Percentiles rank a stretch among this genome's conserved stretches.
These are phyloP conservation scores for Leccinum boreale DNA, from an alignment of 768 basidiomycete species.

Conservation along the genomic window DNA sequence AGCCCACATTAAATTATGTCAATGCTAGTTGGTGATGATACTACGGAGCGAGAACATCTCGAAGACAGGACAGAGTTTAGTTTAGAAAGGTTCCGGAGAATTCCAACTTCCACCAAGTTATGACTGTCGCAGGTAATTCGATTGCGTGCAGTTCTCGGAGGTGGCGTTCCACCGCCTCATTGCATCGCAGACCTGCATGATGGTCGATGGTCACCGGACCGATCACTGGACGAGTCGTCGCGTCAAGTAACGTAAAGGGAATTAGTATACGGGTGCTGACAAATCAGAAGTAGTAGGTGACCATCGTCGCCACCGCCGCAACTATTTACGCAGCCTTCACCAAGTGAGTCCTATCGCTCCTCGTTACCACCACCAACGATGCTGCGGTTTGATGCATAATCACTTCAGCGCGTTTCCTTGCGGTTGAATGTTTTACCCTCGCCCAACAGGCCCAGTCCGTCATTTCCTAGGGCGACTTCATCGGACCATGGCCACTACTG, in stretches of 20 bases:
- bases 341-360: slow-evolving; percentile 11
- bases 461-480: slow-evolving; percentile 19
- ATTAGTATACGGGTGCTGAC: slow-evolving; percentile 9
- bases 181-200: slow-evolving; percentile 6
- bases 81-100: not conserved
- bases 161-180: slow-evolving; percentile 16
- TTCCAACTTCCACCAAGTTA: not conserved
- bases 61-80: not conserved
- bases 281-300: slow-evolving; percentile 4
- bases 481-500: slow-evolving; percentile 29
- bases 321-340: not conserved
- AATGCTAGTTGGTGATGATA: not conserved
- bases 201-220: not conserved
- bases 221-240: not conserved
- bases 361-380: slow-evolving; percentile 9
- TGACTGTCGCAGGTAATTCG: not conserved
- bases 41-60: not conserved
- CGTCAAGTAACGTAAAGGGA: not conserved
- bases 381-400: slow-evolving; percentile 22
- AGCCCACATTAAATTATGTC: not conserved
- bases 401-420: slow-evolving; percentile 7
- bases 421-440: slow-evolving; percentile 26
- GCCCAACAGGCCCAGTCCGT: slow-evolving; percentile 18
- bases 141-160: not conserved
- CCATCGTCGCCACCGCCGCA: not conserved